These are phyloP conservation scores for Cercophora samala DNA, from an alignment of 495 filamentous ascomycete species.

Conservation along the genomic window DNA sequence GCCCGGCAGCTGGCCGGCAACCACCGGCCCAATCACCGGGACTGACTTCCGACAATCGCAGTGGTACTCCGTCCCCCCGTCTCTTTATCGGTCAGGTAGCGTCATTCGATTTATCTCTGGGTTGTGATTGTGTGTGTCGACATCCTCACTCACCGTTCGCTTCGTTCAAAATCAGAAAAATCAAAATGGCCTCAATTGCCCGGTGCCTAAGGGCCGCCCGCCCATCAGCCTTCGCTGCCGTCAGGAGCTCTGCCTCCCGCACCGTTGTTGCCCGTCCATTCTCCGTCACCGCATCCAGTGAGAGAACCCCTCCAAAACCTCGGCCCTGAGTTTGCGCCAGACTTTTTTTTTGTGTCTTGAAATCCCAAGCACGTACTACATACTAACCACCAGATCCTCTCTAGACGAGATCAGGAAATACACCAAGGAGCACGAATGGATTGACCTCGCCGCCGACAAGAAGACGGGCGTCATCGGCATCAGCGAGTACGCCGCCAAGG, in stretches of 20 bases:
- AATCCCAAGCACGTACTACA: not conserved
- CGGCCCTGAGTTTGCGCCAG: conserved; percentile 7
- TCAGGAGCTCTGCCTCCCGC: conserved; percentile 33
- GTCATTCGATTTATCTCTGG: conserved; percentile 19
- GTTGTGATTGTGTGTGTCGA: conserved; percentile 6
- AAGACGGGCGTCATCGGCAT: conserved; percentile 76
- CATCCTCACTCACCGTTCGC: not conserved
- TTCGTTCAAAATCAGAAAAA: not conserved
- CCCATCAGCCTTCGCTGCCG: conserved; percentile 39
- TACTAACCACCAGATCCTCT: conserved; percentile 13
- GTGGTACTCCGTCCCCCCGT: not conserved
- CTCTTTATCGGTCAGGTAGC: conserved; percentile 11
- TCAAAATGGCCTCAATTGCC: conserved; percentile 49
- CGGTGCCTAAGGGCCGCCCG: conserved; percentile 45
- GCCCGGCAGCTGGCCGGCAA: conserved; percentile 16
- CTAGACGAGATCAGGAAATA: conserved; percentile 72
- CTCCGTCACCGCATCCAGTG: conserved; percentile 44
- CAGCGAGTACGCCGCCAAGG: conserved; percentile 81
- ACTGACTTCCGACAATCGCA: conserved; percentile 2
- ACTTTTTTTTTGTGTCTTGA: not conserved
- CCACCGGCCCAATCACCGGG: conserved; percentile 15
- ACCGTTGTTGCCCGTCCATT: conserved; percentile 39
- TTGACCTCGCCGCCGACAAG: conserved; percentile 74
- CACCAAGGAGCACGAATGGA: conserved; percentile 98
- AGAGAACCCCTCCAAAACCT: conserved; percentile 19